phyloP scores from a whole-genome alignment of 345 rosid species.

The Trapa bicornis region DNA sequence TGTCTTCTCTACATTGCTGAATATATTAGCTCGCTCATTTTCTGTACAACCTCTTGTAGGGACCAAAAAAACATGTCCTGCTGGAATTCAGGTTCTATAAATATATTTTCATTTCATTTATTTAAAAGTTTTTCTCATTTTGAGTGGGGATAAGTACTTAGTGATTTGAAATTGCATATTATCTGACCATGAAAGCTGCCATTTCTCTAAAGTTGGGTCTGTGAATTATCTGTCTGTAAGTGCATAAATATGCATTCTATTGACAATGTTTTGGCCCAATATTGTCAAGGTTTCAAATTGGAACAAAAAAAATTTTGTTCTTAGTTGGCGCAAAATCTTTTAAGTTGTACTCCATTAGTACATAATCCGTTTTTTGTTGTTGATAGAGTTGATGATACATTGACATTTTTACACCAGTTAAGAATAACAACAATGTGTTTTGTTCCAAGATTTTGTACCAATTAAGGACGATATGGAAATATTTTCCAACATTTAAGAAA shows the following conservation, averaged over 20 bases:
- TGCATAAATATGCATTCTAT: neutral
- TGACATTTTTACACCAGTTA: too few relatives aligned
- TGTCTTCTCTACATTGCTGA: neutral
- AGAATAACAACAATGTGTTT: too few relatives aligned
- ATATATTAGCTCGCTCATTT: slow-evolving; percentile 6
- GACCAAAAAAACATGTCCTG: slow-evolving; percentile 22
- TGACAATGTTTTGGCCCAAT: neutral
- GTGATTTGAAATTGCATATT: neutral
- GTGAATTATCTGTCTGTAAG: neutral
- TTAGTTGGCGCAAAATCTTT: too few relatives aligned
- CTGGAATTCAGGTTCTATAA: slow-evolving; percentile 36
- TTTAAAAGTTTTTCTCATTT: neutral
- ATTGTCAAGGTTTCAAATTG: too few relatives aligned
- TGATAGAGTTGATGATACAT: too few relatives aligned
- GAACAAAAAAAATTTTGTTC: too few relatives aligned
- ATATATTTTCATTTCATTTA: neutral
- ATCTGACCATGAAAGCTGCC: neutral
- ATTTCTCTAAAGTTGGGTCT: neutral
- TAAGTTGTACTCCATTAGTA: too few relatives aligned
- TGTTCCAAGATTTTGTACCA: too few relatives aligned
- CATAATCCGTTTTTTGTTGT: too few relatives aligned
- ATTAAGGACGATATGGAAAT: too few relatives aligned
- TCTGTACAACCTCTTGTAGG: slow-evolving; percentile 29
- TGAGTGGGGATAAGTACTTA: neutral
- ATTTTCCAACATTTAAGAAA: too few relatives aligned